Evolutionary conservation across 2,329 filamentous ascomycete genomes (phyloP).

Genomic region (Dactylonectria estremocensis): DNA sequence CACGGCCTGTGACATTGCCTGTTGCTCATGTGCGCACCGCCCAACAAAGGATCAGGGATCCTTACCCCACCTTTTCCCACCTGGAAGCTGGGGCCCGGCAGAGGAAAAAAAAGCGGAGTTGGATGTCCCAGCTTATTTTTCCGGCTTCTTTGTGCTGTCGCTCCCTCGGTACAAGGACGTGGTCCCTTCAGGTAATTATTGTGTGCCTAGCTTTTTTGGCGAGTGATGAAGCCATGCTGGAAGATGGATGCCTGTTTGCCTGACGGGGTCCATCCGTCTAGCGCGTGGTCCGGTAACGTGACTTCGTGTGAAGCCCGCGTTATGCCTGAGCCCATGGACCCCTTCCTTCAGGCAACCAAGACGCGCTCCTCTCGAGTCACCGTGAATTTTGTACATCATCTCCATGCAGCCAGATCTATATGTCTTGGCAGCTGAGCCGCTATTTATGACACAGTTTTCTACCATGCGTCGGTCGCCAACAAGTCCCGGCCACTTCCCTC

Average conservation of each 20-base stretch:
- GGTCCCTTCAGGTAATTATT: no score
- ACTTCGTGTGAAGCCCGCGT: conserved; percentile 32
- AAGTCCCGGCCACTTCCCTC: not conserved
- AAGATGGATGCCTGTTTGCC: conserved; percentile 5
- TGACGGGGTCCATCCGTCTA: not conserved
- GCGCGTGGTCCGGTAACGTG: conserved; percentile 17
- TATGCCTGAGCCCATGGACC: not conserved
- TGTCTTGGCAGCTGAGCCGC: not conserved
- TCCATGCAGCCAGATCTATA: not conserved
- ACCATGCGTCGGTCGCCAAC: not conserved
- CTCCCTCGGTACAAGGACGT: not conserved
- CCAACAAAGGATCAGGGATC: not conserved
- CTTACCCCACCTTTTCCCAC: not conserved
- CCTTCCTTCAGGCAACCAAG: not conserved
- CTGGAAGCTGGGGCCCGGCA: not conserved
- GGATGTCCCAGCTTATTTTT: conserved; percentile 1
- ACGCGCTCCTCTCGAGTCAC: not conserved
- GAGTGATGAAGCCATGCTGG: not conserved
- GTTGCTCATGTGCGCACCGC: conserved; percentile 13
- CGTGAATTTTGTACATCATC: not conserved
- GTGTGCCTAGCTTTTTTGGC: no score
- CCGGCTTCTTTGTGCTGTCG: not conserved
- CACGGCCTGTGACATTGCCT: conserved; percentile 13
- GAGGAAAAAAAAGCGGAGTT: not conserved
- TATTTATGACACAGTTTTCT: not conserved